Conservation (phyloP, 2,329 filamentous ascomycete genomes). For the Aspergillus eucalypticola region DNA sequence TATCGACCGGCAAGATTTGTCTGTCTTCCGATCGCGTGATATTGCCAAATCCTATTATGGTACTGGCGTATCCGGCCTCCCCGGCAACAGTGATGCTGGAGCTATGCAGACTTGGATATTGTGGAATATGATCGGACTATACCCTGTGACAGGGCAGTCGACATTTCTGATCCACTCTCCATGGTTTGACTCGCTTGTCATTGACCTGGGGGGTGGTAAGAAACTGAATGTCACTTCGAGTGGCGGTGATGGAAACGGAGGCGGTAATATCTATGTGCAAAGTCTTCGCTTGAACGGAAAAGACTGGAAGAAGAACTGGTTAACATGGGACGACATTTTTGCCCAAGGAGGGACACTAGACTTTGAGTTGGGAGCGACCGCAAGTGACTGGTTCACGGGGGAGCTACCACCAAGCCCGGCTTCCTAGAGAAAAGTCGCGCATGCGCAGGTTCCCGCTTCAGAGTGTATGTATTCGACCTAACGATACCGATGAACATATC, state of each 20-base stretch:
- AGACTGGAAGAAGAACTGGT: slow-evolving; percentile 64
- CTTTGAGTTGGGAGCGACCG: slow-evolving; percentile 60
- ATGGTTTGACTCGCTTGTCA: slow-evolving; percentile 62
- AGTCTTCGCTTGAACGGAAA: slow-evolving; percentile 65
- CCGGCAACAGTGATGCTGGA: slow-evolving; percentile 70
- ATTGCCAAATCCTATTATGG: slow-evolving; percentile 63
- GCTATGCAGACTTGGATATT: slow-evolving; percentile 71
- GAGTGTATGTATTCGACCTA: neutral
- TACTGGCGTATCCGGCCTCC: slow-evolving; percentile 58
- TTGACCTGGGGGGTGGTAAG: slow-evolving; percentile 59
- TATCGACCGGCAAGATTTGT: slow-evolving; percentile 62
- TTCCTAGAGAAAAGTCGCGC: slow-evolving; percentile 18
- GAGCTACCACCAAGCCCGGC: slow-evolving; percentile 63
- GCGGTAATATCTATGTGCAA: slow-evolving; percentile 61
- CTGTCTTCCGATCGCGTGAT: slow-evolving; percentile 59
- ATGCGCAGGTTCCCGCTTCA: neutral
- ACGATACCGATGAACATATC: neutral
- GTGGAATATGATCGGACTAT: slow-evolving; percentile 69
- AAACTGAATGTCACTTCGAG: slow-evolving; percentile 56
- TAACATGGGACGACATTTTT: slow-evolving; percentile 68
- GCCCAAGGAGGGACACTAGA: slow-evolving; percentile 63
- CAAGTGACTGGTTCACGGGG: slow-evolving; percentile 60
- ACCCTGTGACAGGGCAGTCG: slow-evolving; percentile 68
- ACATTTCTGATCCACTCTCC: slow-evolving; percentile 67
- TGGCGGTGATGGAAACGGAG: slow-evolving; percentile 50